These are phyloP conservation scores for Pneumocystis oryctolagi DNA, from an alignment of 1,139 yeast species.

Conservation along the genomic window DNA sequence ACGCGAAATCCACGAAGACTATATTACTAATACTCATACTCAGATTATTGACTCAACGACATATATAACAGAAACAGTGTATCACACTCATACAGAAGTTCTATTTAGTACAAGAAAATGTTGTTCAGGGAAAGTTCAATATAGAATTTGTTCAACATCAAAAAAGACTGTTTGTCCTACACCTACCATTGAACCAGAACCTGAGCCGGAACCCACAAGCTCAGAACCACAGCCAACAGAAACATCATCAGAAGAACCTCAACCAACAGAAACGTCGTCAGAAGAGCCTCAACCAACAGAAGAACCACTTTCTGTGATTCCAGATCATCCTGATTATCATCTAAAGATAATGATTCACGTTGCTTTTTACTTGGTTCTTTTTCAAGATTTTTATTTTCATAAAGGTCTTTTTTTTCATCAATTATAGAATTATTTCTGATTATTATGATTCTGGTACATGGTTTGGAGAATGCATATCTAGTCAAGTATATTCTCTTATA, in stretches of 20 bases:
- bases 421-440: slow-evolving; percentile 18
- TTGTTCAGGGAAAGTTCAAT: not conserved
- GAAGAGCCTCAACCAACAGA: not conserved
- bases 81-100: not conserved
- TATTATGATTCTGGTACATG: slow-evolving; percentile 78
- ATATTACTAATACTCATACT: not conserved
- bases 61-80: not conserved
- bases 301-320: not conserved
- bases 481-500: slow-evolving; percentile 64
- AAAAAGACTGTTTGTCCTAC: not conserved
- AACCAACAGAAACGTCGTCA: not conserved
- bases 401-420: slow-evolving; percentile 20
- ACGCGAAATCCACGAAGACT: not conserved
- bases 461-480: slow-evolving; percentile 56
- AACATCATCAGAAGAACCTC: not conserved
- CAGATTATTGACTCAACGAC: not conserved
- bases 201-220: not conserved
- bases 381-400: not conserved
- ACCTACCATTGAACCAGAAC: not conserved
- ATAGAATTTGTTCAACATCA: not conserved
- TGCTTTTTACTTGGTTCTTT: not conserved
- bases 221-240: not conserved
- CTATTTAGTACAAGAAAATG: not conserved
- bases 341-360: not conserved
- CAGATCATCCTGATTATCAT: not conserved